A percentile compares a stretch with the other conserved stretches of the same genome.
Conservation (phyloP, 768 basidiomycete species). For the Phaeotremella fagi region DNA sequence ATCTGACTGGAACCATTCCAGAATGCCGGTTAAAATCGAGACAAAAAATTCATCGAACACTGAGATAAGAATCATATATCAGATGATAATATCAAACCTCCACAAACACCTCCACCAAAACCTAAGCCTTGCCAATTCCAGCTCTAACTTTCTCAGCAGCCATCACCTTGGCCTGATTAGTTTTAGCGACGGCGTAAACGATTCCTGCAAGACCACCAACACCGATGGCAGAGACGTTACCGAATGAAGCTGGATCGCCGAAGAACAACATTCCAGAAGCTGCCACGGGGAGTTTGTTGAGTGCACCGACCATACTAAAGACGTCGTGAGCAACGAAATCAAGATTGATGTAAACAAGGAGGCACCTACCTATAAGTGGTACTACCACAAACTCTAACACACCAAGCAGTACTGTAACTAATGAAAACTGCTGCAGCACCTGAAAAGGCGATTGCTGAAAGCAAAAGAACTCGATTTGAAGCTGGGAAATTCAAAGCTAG, state of each 20-base stretch:
- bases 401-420: slow-evolving; percentile 98
- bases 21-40: too few species aligned
- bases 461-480: slow-evolving; percentile 69
- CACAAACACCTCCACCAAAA: background rate
- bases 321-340: background rate
- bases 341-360: slow-evolving; percentile 48
- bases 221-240: slow-evolving; percentile 79
- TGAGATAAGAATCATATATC: too few species aligned
- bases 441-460: slow-evolving; percentile 87
- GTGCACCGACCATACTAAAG: slow-evolving; percentile 47
- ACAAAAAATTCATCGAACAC: too few species aligned
- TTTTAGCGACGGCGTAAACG: slow-evolving; percentile 89
- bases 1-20: too few species aligned
- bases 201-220: slow-evolving; percentile 89
- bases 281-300: slow-evolving; percentile 73
- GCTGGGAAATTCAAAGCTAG: slow-evolving; percentile 82
- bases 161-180: slow-evolving; percentile 80
- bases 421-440: slow-evolving; percentile 96
- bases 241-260: slow-evolving; percentile 77
- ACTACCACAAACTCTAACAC: slow-evolving; percentile 88
- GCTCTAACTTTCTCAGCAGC: slow-evolving; percentile 47
- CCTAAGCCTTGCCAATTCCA: slow-evolving; percentile 10
- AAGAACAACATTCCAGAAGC: slow-evolving; percentile 83
- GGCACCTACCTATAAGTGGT: slow-evolving; percentile 65
- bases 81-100: background rate